These are phyloP conservation scores for Cladobotryum mycophilum DNA, from an alignment of 2,329 filamentous ascomycete species.

Conservation along the genomic window DNA sequence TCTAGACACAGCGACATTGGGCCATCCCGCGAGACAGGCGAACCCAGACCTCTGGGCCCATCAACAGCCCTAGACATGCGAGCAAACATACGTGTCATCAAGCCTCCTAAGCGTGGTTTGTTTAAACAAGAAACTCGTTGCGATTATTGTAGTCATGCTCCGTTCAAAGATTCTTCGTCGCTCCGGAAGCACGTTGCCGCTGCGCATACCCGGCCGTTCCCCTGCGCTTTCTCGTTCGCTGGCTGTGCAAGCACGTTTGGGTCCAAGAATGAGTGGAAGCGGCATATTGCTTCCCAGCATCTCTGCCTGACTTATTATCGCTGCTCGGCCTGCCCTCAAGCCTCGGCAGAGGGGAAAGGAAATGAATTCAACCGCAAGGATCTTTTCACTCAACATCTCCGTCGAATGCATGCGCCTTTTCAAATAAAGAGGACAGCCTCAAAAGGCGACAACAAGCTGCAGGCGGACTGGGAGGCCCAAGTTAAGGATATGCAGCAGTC, in stretches of 20 bases:
- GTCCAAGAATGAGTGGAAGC: slow-evolving; percentile 97
- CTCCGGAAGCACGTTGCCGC: slow-evolving; percentile 62
- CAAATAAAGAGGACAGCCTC: slow-evolving; percentile 53
- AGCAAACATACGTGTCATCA: slow-evolving; percentile 28
- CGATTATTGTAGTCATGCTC: slow-evolving; percentile 54
- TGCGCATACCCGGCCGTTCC: slow-evolving; percentile 67
- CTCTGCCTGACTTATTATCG: slow-evolving; percentile 62
- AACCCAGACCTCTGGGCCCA: slow-evolving; percentile 22
- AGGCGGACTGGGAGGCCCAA: slow-evolving; percentile 57
- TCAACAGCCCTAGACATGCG: slow-evolving; percentile 18
- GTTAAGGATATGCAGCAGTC: slow-evolving; percentile 65
- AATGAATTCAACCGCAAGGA: slow-evolving; percentile 90
- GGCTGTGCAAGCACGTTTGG: slow-evolving; percentile 79
- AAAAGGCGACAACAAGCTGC: slow-evolving; percentile 53
- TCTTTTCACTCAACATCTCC: slow-evolving; percentile 87
- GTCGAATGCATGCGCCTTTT: slow-evolving; percentile 82
- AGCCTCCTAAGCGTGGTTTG: slow-evolving; percentile 40
- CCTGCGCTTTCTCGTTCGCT: slow-evolving; percentile 79
- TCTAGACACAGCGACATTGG: slow-evolving; percentile 19
- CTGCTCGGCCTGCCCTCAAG: slow-evolving; percentile 54
- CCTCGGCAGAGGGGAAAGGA: slow-evolving; percentile 48
- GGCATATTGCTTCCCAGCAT: slow-evolving; percentile 87
- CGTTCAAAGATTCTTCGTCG: slow-evolving; percentile 62
- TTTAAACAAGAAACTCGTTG: slow-evolving; percentile 58
- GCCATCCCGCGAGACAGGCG: slow-evolving; percentile 30